These are phyloP conservation scores for Pezicula neosporulosa DNA, from an alignment of 2,329 filamentous ascomycete species.

Conservation along the genomic window DNA sequence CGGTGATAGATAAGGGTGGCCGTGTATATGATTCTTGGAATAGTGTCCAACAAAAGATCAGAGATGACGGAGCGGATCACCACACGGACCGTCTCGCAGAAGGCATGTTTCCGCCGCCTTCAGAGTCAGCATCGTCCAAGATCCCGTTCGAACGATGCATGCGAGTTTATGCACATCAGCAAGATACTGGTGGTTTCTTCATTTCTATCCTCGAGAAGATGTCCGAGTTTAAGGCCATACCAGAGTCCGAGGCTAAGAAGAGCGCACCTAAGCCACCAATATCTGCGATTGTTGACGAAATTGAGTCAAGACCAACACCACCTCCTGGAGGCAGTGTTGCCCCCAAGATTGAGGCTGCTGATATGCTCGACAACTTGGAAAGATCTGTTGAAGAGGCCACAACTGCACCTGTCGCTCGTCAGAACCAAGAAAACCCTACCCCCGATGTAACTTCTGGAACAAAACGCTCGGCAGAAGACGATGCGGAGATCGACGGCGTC, in stretches of 20 bases:
- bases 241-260: constrained; percentile 57
- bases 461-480: constrained; percentile 32
- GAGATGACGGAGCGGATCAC: constrained; percentile 54
- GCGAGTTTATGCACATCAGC: constrained; percentile 89
- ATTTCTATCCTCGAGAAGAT: constrained; percentile 93
- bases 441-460: constrained; percentile 23
- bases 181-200: constrained; percentile 97
- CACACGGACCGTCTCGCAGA: constrained; percentile 67
- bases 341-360: constrained; percentile 27
- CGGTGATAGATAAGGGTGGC: constrained; percentile 83
- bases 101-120: constrained; percentile 76
- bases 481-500: constrained; percentile 22
- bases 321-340: constrained; percentile 22
- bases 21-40: constrained; percentile 79
- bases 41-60: constrained; percentile 69
- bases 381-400: constrained; percentile 24
- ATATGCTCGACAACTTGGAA: constrained; percentile 16
- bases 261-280: constrained; percentile 36
- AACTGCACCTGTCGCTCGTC: constrained; percentile 22
- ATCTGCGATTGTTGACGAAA: constrained; percentile 37
- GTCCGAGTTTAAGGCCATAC: constrained; percentile 75
- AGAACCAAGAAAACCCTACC: constrained; percentile 26
- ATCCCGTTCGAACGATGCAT: constrained; percentile 88
- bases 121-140: constrained; percentile 48
- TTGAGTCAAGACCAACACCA: constrained; percentile 30